Evolutionary conservation across 768 basidiomycete genomes (phyloP).

Genomic region (Boletus speciosus): DNA sequence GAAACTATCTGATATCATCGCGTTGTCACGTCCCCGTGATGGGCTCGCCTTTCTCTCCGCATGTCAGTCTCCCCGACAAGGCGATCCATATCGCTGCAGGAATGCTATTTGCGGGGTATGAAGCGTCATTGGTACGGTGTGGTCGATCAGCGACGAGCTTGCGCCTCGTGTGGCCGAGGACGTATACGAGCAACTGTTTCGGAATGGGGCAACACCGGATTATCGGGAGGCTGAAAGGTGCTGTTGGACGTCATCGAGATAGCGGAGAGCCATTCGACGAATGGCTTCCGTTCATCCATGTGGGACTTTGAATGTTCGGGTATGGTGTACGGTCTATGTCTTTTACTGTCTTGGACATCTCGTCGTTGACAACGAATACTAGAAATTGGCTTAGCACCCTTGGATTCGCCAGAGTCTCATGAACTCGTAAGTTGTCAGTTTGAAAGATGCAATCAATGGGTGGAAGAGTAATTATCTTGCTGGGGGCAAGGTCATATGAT

Average conservation of each 20-base stretch:
- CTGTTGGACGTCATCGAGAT: not conserved
- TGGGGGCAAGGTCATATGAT: no score
- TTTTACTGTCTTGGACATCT: not conserved
- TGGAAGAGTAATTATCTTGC: no score
- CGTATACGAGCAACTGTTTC: slow-evolving; percentile 27
- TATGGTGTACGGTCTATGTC: not conserved
- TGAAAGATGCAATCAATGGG: no score
- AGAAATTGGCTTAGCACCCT: no score
- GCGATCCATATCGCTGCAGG: slow-evolving; percentile 42
- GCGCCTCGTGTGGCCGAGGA: slow-evolving; percentile 32
- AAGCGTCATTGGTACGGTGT: slow-evolving; percentile 42
- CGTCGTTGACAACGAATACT: no score
- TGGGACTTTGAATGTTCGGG: not conserved
- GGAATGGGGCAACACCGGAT: not conserved
- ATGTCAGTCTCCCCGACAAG: slow-evolving; percentile 39
- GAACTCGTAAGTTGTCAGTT: no score
- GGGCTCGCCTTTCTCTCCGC: slow-evolving; percentile 45
- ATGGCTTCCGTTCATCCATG: not conserved
- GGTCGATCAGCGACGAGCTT: slow-evolving; percentile 38
- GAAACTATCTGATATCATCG: slow-evolving; percentile 4
- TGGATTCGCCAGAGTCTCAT: no score
- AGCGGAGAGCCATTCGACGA: not conserved
- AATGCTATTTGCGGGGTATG: slow-evolving; percentile 34
- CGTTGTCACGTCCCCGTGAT: slow-evolving; percentile 11
- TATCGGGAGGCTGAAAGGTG: not conserved